A percentile compares a stretch with the other conserved stretches of the same genome.
These are phyloP conservation scores for Salvia miltiorrhiza DNA, from an alignment of 257 asterid genomes.

Conservation along the genomic window DNA sequence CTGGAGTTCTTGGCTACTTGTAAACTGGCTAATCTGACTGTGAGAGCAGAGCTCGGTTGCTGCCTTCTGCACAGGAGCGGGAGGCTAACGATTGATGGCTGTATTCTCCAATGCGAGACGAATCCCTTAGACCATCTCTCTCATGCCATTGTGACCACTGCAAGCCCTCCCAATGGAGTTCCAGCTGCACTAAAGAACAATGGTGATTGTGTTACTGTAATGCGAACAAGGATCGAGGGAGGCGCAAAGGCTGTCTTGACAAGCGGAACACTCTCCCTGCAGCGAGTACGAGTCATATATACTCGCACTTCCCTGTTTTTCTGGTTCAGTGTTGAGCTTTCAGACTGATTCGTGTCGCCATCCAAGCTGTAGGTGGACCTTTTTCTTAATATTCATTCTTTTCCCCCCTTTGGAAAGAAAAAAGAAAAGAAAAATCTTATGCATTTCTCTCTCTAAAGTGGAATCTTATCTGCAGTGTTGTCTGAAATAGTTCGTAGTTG, in stretches of 20 bases:
- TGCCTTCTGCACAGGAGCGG: conserved; percentile 96
- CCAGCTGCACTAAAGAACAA: conserved; percentile 35
- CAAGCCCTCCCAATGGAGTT: conserved; percentile 35
- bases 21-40: conserved; percentile 86
- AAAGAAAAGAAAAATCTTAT: not conserved
- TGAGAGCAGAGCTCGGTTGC: conserved; percentile 94
- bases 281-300: conserved; percentile 78
- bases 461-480: not conserved
- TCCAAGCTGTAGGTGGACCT: not conserved
- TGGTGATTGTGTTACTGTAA: conserved; percentile 60
- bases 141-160: conserved; percentile 91
- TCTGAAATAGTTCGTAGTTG: conserved; percentile 9
- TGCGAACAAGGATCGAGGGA: conserved; percentile 81
- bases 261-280: conserved; percentile 74
- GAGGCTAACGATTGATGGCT: conserved; percentile 76
- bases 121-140: conserved; percentile 93
- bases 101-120: conserved; percentile 90
- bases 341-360: too few relatives aligned
- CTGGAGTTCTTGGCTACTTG: conserved; percentile 83
- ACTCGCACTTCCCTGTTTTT: conserved; percentile 73
- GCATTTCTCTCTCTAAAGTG: not conserved
- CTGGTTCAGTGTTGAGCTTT: conserved; percentile 72
- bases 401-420: not conserved
- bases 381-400: not conserved
- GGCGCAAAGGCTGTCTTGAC: conserved; percentile 95